A percentile compares a stretch with the other conserved stretches of the same genome.
Conservation (phyloP, 306 rosid genomes). For the Hippophae tibetana region DNA sequence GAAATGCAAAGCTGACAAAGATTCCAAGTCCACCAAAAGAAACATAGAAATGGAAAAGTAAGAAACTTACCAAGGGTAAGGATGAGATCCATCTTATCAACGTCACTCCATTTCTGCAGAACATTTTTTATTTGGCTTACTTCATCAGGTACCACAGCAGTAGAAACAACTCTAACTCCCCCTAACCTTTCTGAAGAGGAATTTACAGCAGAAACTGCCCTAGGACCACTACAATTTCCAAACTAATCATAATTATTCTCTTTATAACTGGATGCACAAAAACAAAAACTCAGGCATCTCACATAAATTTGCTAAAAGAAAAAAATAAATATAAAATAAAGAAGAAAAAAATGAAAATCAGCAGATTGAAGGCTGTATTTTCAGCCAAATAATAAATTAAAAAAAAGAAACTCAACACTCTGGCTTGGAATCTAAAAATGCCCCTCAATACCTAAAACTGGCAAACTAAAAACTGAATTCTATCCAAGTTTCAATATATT, state of each 20-base stretch:
- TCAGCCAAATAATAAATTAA: neutral
- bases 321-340: too few relatives aligned
- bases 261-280: slow-evolving; percentile 9
- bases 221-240: slow-evolving; percentile 61
- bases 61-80: slow-evolving; percentile 66
- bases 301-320: neutral
- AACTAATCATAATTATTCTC: slow-evolving; percentile 5
- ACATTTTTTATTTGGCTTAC: slow-evolving; percentile 58
- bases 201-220: slow-evolving; percentile 78
- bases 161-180: slow-evolving; percentile 68
- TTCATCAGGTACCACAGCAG: slow-evolving; percentile 67
- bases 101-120: slow-evolving; percentile 69
- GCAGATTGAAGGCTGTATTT: neutral
- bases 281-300: neutral
- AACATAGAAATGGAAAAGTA: neutral
- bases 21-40: slow-evolving; percentile 3
- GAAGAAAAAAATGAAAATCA: neutral
- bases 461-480: too few relatives aligned
- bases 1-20: neutral
- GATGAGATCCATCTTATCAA: slow-evolving; percentile 71
- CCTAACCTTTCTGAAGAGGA: slow-evolving; percentile 77
- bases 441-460: too few relatives aligned
- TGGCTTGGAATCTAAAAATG: too few relatives aligned
- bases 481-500: too few relatives aligned
- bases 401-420: too few relatives aligned